These are phyloP conservation scores for Trichophyton simii DNA, from an alignment of 2,329 filamentous ascomycete species.

Conservation along the genomic window DNA sequence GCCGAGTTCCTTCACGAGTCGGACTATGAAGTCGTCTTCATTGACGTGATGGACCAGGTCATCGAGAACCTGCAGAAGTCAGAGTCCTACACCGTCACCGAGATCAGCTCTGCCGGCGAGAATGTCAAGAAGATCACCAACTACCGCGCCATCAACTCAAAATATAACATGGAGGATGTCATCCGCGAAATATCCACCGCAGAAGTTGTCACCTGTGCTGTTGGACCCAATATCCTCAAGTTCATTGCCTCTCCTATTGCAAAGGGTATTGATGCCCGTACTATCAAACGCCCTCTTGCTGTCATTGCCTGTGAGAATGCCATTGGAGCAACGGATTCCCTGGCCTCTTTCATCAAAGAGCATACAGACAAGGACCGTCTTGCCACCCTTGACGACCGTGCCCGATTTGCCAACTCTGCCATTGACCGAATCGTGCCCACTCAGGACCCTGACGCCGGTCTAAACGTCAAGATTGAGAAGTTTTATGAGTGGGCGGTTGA, in stretches of 20 bases:
- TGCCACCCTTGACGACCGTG: conserved; percentile 56
- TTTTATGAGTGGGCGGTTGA: conserved; percentile 99
- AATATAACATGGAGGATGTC: conserved; percentile 66
- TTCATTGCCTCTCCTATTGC: conserved; percentile 94
- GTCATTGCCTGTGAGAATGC: conserved; percentile 98
- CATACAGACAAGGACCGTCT: conserved; percentile 59
- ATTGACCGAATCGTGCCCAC: conserved; percentile 97
- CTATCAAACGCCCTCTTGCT: conserved; percentile 53
- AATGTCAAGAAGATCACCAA: conserved; percentile 74
- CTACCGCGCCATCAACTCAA: conserved; percentile 95
- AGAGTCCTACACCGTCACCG: conserved; percentile 77
- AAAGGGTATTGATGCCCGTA: conserved; percentile 74
- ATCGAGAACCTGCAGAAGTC: conserved; percentile 67
- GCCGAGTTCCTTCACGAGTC: conserved; percentile 89
- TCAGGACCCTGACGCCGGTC: conserved; percentile 63
- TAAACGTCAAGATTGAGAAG: conserved; percentile 92
- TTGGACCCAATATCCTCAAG: conserved; percentile 89
- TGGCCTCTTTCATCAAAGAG: conserved; percentile 67
- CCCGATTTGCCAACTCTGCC: conserved; percentile 90
- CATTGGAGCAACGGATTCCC: conserved; percentile 83
- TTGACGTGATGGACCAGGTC: conserved; percentile 77
- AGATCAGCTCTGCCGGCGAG: conserved; percentile 77
- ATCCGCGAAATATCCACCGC: conserved; percentile 76
- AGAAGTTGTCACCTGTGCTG: conserved; percentile 89
- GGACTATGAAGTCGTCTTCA: conserved; percentile 90